phyloP scores from a whole-genome alignment of 164 flowering plant species.

The Buxus sempervirens region DNA sequence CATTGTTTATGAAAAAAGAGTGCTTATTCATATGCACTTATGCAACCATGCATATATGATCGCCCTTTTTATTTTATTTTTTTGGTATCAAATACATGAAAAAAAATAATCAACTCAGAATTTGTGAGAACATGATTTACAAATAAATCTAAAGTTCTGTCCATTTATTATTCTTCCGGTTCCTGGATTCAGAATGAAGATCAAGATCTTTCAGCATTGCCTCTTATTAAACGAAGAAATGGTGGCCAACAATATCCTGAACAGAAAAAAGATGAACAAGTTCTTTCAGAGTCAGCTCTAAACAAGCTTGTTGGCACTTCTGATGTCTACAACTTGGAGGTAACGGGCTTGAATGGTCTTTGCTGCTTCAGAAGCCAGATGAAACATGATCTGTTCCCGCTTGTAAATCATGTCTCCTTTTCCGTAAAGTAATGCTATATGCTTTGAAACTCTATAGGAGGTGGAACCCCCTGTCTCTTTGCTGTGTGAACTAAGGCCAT shows the following conservation, averaged over 20 bases:
- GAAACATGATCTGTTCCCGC: too few species aligned
- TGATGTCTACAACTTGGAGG: slow-evolving; percentile 64
- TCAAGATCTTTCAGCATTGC: slow-evolving; percentile 28
- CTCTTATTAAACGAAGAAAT: slow-evolving; percentile 36
- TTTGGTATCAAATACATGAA: too few species aligned
- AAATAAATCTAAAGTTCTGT: not conserved
- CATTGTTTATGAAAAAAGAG: too few species aligned
- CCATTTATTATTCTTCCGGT: not conserved
- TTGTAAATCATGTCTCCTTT: too few species aligned
- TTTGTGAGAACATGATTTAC: not conserved
- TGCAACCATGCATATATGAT: not conserved
- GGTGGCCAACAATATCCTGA: slow-evolving; percentile 30
- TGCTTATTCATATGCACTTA: not conserved
- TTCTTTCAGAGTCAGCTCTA: slow-evolving; percentile 47
- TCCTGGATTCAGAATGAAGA: slow-evolving; percentile 32
- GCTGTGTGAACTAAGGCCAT: slow-evolving; percentile 58
- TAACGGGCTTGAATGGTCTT: slow-evolving; percentile 2
- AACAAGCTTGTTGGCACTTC: slow-evolving; percentile 72
- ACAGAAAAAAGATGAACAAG: slow-evolving; percentile 47
- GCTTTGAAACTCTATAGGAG: slow-evolving; percentile 38
- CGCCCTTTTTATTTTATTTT: too few species aligned
- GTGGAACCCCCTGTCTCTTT: slow-evolving; percentile 69
- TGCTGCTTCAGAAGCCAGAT: not conserved
- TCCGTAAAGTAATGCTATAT: not conserved
- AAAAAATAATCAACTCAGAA: not conserved